These are phyloP conservation scores for Fusarium setosum DNA, from an alignment of 2,329 filamentous ascomycete species.

Conservation along the genomic window DNA sequence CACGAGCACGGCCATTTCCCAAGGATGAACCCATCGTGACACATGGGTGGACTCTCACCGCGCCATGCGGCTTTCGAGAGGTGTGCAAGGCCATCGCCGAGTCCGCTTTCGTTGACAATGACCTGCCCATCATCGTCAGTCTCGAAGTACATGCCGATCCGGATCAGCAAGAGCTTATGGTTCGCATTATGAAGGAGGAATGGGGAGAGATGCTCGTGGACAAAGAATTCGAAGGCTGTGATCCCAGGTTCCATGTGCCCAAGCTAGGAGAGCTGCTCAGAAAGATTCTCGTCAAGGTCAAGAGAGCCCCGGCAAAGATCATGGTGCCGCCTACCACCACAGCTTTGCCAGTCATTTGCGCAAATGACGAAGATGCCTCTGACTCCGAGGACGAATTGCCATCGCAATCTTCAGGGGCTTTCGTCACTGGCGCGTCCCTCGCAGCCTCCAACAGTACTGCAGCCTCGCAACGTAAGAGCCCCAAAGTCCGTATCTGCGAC, in stretches of 20 bases:
- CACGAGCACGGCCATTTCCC: conserved; percentile 44
- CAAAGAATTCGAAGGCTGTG: conserved; percentile 58
- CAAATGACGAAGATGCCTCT: conserved; percentile 53
- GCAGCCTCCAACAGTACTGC: conserved; percentile 14
- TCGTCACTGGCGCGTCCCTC: conserved; percentile 13
- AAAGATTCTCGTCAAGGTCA: conserved; percentile 89
- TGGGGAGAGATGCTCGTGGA: conserved; percentile 84
- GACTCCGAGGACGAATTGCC: conserved; percentile 57
- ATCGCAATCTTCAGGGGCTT: conserved; percentile 23
- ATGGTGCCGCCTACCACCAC: conserved; percentile 45
- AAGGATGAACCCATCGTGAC: conserved; percentile 81
- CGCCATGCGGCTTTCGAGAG: conserved; percentile 86
- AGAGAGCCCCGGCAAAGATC: conserved; percentile 62
- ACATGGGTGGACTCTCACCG: conserved; percentile 86
- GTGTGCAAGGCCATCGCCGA: conserved; percentile 86
- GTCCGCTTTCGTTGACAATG: conserved; percentile 79
- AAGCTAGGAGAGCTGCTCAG: conserved; percentile 76
- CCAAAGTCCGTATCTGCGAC: conserved; percentile 73
- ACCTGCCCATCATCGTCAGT: conserved; percentile 89
- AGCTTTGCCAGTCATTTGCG: conserved; percentile 43
- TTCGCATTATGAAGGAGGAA: conserved; percentile 90
- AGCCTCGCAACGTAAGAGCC: conserved; percentile 39
- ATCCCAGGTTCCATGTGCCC: conserved; percentile 69
- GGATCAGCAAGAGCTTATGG: conserved; percentile 91
- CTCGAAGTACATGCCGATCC: conserved; percentile 88